These are phyloP conservation scores for Balamuthia mandrillaris DNA, from an alignment of 208 protist species.

Conservation along the genomic window DNA sequence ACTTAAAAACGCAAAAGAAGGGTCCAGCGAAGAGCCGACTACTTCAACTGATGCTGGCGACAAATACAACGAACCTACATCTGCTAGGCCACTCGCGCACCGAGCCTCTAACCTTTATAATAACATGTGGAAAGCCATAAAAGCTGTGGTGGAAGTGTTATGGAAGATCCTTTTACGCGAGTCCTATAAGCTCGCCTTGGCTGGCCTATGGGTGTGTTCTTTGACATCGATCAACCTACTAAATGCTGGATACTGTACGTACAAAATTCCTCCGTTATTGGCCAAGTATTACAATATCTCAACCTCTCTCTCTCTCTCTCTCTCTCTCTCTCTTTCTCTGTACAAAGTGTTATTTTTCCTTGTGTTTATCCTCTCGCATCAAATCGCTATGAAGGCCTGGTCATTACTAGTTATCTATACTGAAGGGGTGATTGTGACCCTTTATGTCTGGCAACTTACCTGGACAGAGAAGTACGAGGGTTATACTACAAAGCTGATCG, in stretches of 20 bases:
- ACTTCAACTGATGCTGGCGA: too few relatives aligned
- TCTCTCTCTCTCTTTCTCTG: neutral
- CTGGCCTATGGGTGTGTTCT: slow-evolving; percentile 23
- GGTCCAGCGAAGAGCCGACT: too few relatives aligned
- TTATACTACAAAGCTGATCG: neutral
- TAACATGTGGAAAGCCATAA: too few relatives aligned
- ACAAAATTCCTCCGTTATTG: too few relatives aligned
- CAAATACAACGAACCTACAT: too few relatives aligned
- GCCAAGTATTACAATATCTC: too few relatives aligned
- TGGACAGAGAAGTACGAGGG: neutral
- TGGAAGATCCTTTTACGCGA: too few relatives aligned
- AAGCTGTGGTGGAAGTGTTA: too few relatives aligned
- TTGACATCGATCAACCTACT: neutral
- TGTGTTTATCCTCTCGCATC: slow-evolving; percentile 32
- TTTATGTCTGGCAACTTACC: slow-evolving; percentile 32
- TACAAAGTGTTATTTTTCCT: slow-evolving; percentile 16
- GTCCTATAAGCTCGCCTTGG: neutral
- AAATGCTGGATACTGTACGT: slow-evolving; percentile 22
- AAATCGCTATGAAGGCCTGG: slow-evolving; percentile 18
- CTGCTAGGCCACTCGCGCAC: too few relatives aligned
- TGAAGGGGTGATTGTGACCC: neutral
- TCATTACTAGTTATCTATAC: slow-evolving; percentile 4
- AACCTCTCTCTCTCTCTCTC: too few relatives aligned
- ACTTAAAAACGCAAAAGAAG: too few relatives aligned
- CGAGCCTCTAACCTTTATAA: too few relatives aligned